phyloP scores from a whole-genome alignment of 2,329 filamentous ascomycete genomes.

The Alternaria novae-zelandiae region DNA sequence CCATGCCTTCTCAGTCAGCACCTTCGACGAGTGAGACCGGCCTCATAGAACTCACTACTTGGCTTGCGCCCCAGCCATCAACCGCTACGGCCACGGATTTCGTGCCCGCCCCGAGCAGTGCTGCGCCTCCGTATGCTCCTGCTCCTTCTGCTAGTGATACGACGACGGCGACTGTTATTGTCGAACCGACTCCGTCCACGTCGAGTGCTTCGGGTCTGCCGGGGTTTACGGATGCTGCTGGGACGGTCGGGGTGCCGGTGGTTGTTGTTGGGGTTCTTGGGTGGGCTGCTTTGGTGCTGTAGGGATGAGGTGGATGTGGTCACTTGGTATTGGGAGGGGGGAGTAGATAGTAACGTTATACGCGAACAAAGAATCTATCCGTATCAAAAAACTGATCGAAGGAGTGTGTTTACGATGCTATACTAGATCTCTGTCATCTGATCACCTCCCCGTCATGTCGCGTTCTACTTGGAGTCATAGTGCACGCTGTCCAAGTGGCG shows the following conservation, averaged over 20 bases:
- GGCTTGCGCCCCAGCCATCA: neutral
- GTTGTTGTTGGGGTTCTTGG: slow-evolving; percentile 26
- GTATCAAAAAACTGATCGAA: neutral
- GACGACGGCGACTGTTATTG: slow-evolving; percentile 4
- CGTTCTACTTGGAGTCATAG: too few relatives aligned
- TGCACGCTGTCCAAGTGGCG: too few relatives aligned
- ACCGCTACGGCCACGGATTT: neutral
- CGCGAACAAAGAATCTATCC: neutral
- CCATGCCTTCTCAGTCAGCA: neutral
- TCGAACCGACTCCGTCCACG: slow-evolving; percentile 6
- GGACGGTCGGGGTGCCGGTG: slow-evolving; percentile 17
- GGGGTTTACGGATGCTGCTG: slow-evolving; percentile 29
- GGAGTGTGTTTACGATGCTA: neutral
- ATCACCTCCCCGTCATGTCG: too few relatives aligned
- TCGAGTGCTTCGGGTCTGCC: slow-evolving; percentile 8
- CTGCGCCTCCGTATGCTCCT: slow-evolving; percentile 7
- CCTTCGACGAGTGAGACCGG: neutral
- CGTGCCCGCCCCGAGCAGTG: neutral
- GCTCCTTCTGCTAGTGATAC: slow-evolving; percentile 13
- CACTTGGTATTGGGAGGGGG: too few relatives aligned
- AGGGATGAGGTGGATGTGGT: too few relatives aligned
- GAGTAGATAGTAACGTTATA: neutral
- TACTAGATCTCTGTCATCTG: neutral
- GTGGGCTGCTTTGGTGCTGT: slow-evolving; percentile 27
- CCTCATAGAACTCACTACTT: neutral